A percentile compares a stretch with the other conserved stretches of the same genome.
Evolutionary conservation across 306 rosid species (phyloP).

Genomic region (Oxytropis ochrocephala): DNA sequence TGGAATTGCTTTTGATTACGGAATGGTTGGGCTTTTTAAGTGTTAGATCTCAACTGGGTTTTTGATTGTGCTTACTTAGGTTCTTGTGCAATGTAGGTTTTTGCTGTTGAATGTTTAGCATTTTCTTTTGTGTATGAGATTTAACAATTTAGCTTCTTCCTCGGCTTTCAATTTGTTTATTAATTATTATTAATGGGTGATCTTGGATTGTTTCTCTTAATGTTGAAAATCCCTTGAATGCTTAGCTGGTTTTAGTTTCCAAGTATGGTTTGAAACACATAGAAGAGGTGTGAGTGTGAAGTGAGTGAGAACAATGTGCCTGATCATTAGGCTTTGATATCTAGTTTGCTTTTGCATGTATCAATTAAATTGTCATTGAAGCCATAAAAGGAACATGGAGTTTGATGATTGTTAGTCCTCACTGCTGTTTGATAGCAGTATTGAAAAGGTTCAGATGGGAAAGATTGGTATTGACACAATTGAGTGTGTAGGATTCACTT

Average conservation of each 20-base stretch:
- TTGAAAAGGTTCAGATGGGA: neutral
- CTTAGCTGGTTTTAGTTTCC: neutral
- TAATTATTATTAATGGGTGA: neutral
- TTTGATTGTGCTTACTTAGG: neutral
- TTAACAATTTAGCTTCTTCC: slow-evolving; percentile 16
- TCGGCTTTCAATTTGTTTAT: neutral
- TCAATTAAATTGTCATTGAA: neutral
- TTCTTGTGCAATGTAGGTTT: slow-evolving; percentile 7
- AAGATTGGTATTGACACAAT: neutral
- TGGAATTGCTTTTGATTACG: neutral
- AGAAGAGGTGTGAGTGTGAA: neutral
- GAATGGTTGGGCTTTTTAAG: neutral
- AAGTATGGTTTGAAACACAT: neutral
- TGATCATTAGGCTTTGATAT: neutral
- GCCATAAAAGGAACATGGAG: neutral
- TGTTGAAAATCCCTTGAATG: neutral
- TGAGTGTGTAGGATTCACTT: neutral
- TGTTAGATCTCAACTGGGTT: slow-evolving; percentile 31
- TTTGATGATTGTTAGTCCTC: neutral
- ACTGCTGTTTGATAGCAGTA: neutral
- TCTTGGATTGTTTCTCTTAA: neutral
- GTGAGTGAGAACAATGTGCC: neutral
- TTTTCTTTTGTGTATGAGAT: neutral
- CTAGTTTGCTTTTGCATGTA: neutral
- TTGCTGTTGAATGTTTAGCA: neutral